phyloP scores from a whole-genome alignment of 139 green algal species.

The Chlamydomonas sphaeroides region DNA sequence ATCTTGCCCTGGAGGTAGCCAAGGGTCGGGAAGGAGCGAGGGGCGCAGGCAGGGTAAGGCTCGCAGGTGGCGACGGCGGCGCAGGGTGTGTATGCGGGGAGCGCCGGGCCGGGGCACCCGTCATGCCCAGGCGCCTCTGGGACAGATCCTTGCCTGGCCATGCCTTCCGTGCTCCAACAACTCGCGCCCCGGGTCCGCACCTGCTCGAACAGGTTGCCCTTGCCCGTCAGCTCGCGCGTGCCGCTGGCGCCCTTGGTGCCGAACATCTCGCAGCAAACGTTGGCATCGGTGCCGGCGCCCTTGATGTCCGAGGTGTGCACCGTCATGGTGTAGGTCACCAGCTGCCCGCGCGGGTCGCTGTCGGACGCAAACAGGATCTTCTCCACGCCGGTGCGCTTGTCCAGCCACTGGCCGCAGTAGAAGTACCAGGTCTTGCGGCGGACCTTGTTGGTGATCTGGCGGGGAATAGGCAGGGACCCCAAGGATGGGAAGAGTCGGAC shows the following conservation, averaged over 20 bases:
- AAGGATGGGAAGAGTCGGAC: too few species aligned
- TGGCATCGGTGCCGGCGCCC: constrained; percentile 69
- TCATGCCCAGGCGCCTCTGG: not conserved
- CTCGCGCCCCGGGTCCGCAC: not conserved
- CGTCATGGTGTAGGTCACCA: constrained; percentile 52
- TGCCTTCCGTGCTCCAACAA: not conserved
- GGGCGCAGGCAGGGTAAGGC: too few species aligned
- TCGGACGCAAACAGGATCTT: constrained; percentile 48
- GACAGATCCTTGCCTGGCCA: not conserved
- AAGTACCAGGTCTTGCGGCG: constrained; percentile 49
- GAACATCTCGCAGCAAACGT: constrained; percentile 68
- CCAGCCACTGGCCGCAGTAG: constrained; percentile 63
- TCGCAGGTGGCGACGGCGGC: too few species aligned
- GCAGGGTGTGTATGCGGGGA: too few species aligned
- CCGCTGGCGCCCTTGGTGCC: constrained; percentile 49
- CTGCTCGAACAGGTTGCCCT: constrained; percentile 60
- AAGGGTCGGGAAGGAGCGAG: too few species aligned
- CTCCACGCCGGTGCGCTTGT: constrained; percentile 57
- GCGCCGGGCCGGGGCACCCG: too few species aligned
- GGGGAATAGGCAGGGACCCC: not conserved
- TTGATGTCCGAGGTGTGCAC: constrained; percentile 56
- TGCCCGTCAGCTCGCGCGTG: constrained; percentile 43
- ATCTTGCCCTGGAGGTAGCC: constrained; percentile 13
- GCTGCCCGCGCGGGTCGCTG: constrained; percentile 47
- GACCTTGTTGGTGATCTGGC: constrained; percentile 36